Conservation (phyloP, 768 basidiomycete species). For the Pleurotus sapidus region DNA sequence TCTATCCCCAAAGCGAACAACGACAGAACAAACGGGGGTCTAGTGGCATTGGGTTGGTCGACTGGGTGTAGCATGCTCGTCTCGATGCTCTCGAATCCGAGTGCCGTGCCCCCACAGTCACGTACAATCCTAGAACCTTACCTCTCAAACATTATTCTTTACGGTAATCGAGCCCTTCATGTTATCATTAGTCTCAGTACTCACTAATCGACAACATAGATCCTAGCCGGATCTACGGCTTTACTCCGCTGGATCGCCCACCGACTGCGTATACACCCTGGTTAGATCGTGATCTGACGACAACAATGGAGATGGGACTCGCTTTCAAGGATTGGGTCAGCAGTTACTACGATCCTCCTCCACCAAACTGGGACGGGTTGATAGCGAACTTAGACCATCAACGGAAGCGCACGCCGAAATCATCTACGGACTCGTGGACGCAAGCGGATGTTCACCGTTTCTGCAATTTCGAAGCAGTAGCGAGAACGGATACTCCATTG, state of each 20-base stretch:
- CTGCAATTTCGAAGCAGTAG: conserved; percentile 14
- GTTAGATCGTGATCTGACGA: conserved; percentile 17
- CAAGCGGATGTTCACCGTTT: conserved; percentile 17
- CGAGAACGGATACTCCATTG: conserved; percentile 18
- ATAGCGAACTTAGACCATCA: not conserved
- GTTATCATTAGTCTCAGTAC: not conserved
- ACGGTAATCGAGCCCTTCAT: conserved; percentile 21
- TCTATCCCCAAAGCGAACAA: conserved; percentile 21
- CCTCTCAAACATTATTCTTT: conserved; percentile 26
- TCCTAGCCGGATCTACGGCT: conserved; percentile 21
- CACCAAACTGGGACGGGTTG: not conserved
- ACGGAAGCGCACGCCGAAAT: conserved; percentile 10
- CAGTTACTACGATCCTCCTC: conserved; percentile 24
- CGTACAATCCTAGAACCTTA: conserved; percentile 25
- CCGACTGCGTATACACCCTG: conserved; percentile 18
- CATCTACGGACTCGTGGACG: conserved; percentile 15
- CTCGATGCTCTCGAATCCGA: conserved; percentile 25
- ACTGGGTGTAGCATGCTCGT: conserved; percentile 24
- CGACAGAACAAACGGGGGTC: conserved; percentile 28
- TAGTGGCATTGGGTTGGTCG: conserved; percentile 39
- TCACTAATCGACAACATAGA: not conserved
- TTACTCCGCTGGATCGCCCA: conserved; percentile 9
- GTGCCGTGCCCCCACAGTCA: conserved; percentile 16
- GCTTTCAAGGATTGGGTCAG: conserved; percentile 25
- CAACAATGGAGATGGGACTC: conserved; percentile 18